phyloP scores from a whole-genome alignment of 2,329 filamentous ascomycete genomes.

The Sporothrix schenckii region DNA sequence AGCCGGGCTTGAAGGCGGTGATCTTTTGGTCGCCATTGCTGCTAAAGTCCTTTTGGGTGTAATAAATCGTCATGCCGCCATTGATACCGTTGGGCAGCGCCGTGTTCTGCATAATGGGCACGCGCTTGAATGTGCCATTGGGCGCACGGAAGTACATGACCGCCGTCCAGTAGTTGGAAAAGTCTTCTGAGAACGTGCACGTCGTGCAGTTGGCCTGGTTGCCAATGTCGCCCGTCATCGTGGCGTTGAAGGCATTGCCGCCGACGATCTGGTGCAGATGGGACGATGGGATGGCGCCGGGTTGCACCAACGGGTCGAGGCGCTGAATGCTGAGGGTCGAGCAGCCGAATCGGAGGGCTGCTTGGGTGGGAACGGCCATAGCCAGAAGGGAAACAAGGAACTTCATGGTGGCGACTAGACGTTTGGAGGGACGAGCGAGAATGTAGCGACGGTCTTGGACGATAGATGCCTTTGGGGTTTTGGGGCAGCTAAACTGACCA shows the following conservation, averaged over 20 bases:
- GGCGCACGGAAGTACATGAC: slow-evolving; percentile 39
- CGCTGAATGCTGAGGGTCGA: slow-evolving; percentile 53
- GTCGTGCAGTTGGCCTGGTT: slow-evolving; percentile 37
- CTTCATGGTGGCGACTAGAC: neutral
- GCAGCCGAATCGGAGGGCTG: slow-evolving; percentile 49
- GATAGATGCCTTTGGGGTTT: too few species aligned
- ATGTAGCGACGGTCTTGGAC: too few species aligned
- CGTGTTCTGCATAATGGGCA: slow-evolving; percentile 28
- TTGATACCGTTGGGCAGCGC: slow-evolving; percentile 14
- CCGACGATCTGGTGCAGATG: slow-evolving; percentile 48
- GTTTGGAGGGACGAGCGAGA: too few species aligned
- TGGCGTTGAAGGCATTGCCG: slow-evolving; percentile 47
- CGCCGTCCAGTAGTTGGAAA: slow-evolving; percentile 45
- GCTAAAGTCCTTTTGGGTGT: slow-evolving; percentile 46
- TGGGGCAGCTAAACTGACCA: too few species aligned
- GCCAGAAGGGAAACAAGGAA: neutral
- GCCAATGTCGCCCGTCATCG: slow-evolving; percentile 40
- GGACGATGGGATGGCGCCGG: slow-evolving; percentile 48
- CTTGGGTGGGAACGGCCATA: neutral
- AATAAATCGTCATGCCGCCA: slow-evolving; percentile 46
- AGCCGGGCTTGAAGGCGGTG: slow-evolving; percentile 9
- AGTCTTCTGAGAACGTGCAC: slow-evolving; percentile 44
- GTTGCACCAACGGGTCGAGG: slow-evolving; percentile 52
- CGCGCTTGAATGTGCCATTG: slow-evolving; percentile 41
- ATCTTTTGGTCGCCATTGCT: slow-evolving; percentile 33